Evolutionary conservation across 179 eudicot genomes (phyloP), one percentile per base, ranked within the genome.

Genomic region (Nepenthes alata): DNA sequence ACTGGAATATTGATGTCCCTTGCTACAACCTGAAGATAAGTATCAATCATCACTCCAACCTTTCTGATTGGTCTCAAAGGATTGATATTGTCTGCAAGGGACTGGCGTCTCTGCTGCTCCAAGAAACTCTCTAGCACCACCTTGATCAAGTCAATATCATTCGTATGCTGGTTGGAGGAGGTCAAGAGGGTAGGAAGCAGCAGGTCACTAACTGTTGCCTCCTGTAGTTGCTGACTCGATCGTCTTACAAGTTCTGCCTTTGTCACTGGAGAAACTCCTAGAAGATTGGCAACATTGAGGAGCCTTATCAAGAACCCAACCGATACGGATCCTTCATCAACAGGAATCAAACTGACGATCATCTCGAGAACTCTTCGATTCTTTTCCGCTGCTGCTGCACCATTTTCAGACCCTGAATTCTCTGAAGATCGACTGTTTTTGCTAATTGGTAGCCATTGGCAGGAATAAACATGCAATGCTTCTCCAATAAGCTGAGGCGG

Each of bases 401-500:
- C 25, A 41, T 14, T 59, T 58, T 55, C 67, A 12, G 78, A 61
- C 0, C 72, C 15, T 35, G 84, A 77, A 50, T 51, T 60, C 55
- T 69, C 76, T 3, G 64, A 48, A 65, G 70, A 66, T 71, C 16
- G 61, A 25, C 6, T 61, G 48, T 62, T 73, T 34, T 55, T 66
- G 11, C 60, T 37, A 16, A 71, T 65, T 15, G 68, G 73, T 56
- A 83, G 70, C 85, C 85, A 78, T 48, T 78, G 78, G 10, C 68
- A 72, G 25, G 78, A 66, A 44, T 83, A 83, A 51, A 78, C 85
- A 53, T 80, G 85, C 63, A 83, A 65, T 2, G 88, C 85, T 70
- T 80, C 88, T 4, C 83, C 88, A 13, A 83, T 83, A 14, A 80
- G 73, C 78, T 81, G 81, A 45, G 73, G 75, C 37, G 75, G 81